Conservation (phyloP, 371 early-diverging fungal species). For the Syncephalastrum sp. region DNA sequence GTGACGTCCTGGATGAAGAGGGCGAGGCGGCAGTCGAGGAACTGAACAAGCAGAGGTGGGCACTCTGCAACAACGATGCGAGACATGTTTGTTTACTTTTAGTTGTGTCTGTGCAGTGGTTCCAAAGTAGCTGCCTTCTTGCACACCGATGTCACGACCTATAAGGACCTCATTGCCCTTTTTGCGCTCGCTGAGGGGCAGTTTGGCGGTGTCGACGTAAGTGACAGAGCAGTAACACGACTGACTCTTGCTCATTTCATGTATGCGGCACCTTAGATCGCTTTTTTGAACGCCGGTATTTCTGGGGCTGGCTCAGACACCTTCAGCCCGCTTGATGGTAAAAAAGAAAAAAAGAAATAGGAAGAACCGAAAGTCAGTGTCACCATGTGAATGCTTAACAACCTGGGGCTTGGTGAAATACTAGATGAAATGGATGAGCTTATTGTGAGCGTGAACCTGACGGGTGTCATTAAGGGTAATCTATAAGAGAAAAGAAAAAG, state of each 20-base stretch:
- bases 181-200: slow-evolving; percentile 37
- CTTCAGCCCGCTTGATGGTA: slow-evolving; percentile 22
- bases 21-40: slow-evolving; percentile 30
- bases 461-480: slow-evolving; percentile 52
- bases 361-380: background rate
- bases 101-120: background rate
- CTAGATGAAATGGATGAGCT: slow-evolving; percentile 23
- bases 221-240: slow-evolving; percentile 6
- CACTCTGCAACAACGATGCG: too few relatives aligned
- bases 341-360: slow-evolving; percentile 9
- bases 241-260: background rate
- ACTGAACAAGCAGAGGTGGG: slow-evolving; percentile 31
- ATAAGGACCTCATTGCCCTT: slow-evolving; percentile 33
- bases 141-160: slow-evolving; percentile 56
- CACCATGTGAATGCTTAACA: background rate
- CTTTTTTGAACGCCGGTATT: slow-evolving; percentile 17
- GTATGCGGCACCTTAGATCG: background rate
- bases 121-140: slow-evolving; percentile 27
- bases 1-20: slow-evolving; percentile 57
- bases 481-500: background rate
- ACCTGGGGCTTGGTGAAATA: background rate
- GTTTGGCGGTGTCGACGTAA: slow-evolving; percentile 57
- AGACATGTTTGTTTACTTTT: too few relatives aligned
- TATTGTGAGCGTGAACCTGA: slow-evolving; percentile 65
- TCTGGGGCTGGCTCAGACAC: slow-evolving; percentile 22